A percentile compares a stretch with the other conserved stretches of the same genome.
These are phyloP conservation scores for Malus asiatica DNA, from an alignment of 306 rosid genomes.

Conservation along the genomic window DNA sequence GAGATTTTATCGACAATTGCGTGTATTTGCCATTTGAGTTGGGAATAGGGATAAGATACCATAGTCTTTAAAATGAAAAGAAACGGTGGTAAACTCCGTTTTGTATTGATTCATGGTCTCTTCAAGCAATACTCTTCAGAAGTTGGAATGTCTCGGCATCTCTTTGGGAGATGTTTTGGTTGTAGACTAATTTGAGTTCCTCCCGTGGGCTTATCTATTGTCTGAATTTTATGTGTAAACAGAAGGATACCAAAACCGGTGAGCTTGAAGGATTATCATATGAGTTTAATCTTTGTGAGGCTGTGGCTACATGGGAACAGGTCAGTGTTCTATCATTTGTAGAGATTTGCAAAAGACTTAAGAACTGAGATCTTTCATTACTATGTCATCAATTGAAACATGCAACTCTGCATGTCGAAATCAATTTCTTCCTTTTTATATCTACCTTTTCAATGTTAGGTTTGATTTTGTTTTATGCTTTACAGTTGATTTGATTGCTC, in stretches of 20 bases:
- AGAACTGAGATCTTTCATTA: conserved; percentile 3
- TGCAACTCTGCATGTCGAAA: not conserved
- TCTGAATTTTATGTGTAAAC: conserved; percentile 28
- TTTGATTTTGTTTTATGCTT: conserved; percentile 27
- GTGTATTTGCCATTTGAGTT: not conserved
- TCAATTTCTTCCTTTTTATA: not conserved
- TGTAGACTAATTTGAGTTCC: not conserved
- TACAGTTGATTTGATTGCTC: conserved; percentile 48
- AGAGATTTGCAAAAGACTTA: not conserved
- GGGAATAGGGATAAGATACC: not conserved
- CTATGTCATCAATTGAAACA: not conserved
- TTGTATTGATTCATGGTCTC: not conserved
- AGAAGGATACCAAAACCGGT: conserved; percentile 86
- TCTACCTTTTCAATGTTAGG: not conserved
- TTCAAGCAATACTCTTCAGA: not conserved
- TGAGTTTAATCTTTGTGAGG: conserved; percentile 86
- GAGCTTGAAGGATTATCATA: conserved; percentile 84
- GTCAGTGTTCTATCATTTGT: conserved; percentile 27
- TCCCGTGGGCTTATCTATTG: not conserved
- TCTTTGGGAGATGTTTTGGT: not conserved
- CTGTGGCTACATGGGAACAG: conserved; percentile 98
- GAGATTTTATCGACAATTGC: not conserved
- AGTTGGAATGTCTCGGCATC: not conserved
- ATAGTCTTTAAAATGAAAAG: not conserved
- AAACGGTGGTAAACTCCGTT: not conserved